Evolutionary conservation across 139 green algal species (phyloP), one percentile per base, ranked within the genome.

Genomic region (Coccomyxa sp.): DNA sequence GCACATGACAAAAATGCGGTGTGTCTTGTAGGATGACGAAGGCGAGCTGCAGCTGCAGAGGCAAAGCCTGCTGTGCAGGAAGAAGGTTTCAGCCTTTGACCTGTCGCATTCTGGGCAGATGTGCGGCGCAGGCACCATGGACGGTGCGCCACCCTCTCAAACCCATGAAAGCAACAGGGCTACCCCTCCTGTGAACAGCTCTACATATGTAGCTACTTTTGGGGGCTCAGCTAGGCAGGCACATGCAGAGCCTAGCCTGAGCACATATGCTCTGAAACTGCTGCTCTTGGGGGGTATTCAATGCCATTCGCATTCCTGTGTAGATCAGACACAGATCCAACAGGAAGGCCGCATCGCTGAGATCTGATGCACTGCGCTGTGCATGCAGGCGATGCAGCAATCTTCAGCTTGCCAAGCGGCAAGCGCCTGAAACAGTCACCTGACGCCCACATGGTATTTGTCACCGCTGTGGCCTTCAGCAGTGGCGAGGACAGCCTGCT

Each of bases 401-500:
- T 64, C 35, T 34, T 77, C 44, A 39, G 38, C 33, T 39, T 76
- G 74, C 72, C 79, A 24, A 82, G 87, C 7, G 73, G 90, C 68
- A 78, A 37, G 24, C 73, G 55, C 0, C 71, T 78, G 29, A 31
- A 40, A 22, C 70, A 37, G 10, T 50, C 84, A 4, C 82, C 82
- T 70, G 64, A 78, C 0, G 88, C 82, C 27, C 88, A 91, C 76
- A 91, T 90, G 86, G 82, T 86, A 0, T 91, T 90, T 88, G 87
- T 76, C 9, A 91, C 88, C 39, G 83, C 74, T 6, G 44, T 89
- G 7, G 74, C 84, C 16, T 89, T 91, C 70, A 44, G 76, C 29
- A 35, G 76, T 1, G 83, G 87, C 50, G 77, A 64, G 33, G 22
- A 39, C 0, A 58, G 70, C 7, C 70, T 82, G 44, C 34, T 83